Evolutionary conservation across 306 rosid species (phyloP).

Genomic region (Vicia sativa): DNA sequence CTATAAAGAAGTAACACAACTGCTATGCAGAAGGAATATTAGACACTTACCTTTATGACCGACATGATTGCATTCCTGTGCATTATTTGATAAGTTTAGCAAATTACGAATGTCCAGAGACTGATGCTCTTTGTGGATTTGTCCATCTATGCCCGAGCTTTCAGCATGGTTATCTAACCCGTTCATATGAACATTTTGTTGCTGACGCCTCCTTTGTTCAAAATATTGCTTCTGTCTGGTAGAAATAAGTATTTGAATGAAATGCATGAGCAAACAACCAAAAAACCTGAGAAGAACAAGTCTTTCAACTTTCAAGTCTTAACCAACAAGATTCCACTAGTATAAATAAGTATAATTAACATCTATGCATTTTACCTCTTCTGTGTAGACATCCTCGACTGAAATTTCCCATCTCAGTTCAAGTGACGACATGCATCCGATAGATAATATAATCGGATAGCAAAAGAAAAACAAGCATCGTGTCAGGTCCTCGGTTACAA

Average conservation of each 20-base stretch:
- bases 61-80: slow-evolving; percentile 50
- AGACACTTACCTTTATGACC: slow-evolving; percentile 48
- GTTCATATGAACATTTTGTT: slow-evolving; percentile 55
- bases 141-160: slow-evolving; percentile 41
- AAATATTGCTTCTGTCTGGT: slow-evolving; percentile 92
- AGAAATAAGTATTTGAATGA: slow-evolving; percentile 31
- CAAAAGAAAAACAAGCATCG: slow-evolving; percentile 38
- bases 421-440: slow-evolving; percentile 49
- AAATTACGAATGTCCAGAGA: slow-evolving; percentile 86
- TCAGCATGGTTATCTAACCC: slow-evolving; percentile 51
- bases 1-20: slow-evolving; percentile 10
- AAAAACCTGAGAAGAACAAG: slow-evolving; percentile 16
- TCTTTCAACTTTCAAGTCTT: slow-evolving; percentile 21
- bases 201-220: slow-evolving; percentile 84
- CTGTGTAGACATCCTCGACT: slow-evolving; percentile 81
- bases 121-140: slow-evolving; percentile 54
- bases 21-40: slow-evolving; percentile 22
- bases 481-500: slow-evolving; percentile 12
- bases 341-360: slow-evolving; percentile 8
- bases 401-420: slow-evolving; percentile 47
- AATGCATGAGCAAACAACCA: slow-evolving; percentile 14
- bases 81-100: slow-evolving; percentile 61
- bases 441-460: slow-evolving; percentile 39
- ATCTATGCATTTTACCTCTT: slow-evolving; percentile 59
- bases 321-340: slow-evolving; percentile 23